Evolutionary conservation across 805 yeast genomes (phyloP), one percentile per base, ranked within the genome.

Genomic region (Metschnikowia similis): DNA sequence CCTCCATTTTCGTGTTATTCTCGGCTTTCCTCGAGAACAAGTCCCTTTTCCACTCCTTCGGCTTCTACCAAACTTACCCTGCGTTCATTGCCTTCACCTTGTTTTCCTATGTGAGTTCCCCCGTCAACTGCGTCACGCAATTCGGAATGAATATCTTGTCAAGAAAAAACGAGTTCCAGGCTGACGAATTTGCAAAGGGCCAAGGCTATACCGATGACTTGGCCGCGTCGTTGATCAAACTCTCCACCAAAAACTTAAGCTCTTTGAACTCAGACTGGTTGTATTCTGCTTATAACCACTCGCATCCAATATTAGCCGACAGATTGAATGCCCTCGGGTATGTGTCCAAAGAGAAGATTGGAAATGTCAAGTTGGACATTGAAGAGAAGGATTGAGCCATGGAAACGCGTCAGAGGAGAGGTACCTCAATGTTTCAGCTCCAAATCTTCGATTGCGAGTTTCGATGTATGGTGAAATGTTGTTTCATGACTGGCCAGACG

Each of bases 261-360:
- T 80, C 90, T n/a, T 79, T 89, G 74, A 89, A 86, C 63, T 95
- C 94, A 28, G 97, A 94, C 65, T 81, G 91, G 81, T 76, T 90
- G 56, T 94, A 84, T 69, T 86, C 96, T 17, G 84, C 94, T 40
- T 92, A 89, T 69, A 89, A 85, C 64, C 85, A 87, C 69, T 85
- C 92, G 45, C 99, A 94, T 62, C 99, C 99, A 45, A 87, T 89
- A 49, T 70, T 92, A 60, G 82, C 92, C 14, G 98, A 94, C 74
- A 84, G 99, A 74, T 77, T 94, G 59, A 65, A 72, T 41, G 96
- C 96, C 7, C 76, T 94, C 53, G 85, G 82, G 27, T 73, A 73
- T 55, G 65, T 70, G 30, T 69, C 77, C 7, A 66, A 65, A 44
- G 70, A 70, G 51, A 72, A 74, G 58, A 56, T 69, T 36, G 69